A percentile compares a stretch with the other conserved stretches of the same genome.
Conservation (phyloP, 2,329 filamentous ascomycete species). For the Periconia sp. region DNA sequence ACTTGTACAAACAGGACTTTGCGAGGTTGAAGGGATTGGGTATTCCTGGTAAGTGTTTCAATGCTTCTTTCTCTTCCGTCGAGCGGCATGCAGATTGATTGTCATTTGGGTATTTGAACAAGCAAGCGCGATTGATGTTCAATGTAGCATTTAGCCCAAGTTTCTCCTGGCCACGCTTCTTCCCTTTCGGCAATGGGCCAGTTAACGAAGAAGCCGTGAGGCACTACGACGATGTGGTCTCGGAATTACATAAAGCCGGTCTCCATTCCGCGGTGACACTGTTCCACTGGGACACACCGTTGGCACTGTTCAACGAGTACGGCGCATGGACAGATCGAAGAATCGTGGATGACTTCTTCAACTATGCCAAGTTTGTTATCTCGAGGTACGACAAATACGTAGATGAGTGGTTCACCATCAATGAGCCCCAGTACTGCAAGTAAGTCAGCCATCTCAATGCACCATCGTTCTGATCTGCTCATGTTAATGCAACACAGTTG, state of each 20-base stretch:
- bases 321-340: constrained; percentile 44
- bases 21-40: constrained; percentile 40
- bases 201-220: constrained; percentile 39
- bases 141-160: constrained; percentile 34
- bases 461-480: too few species aligned
- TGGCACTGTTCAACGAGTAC: constrained; percentile 46
- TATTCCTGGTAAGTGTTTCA: constrained; percentile 18
- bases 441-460: neutral
- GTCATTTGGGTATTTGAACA: neutral
- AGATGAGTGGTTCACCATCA: constrained; percentile 46
- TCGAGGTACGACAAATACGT: constrained; percentile 44
- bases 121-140: neutral
- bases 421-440: constrained; percentile 51
- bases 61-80: neutral
- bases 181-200: constrained; percentile 42
- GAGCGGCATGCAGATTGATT: neutral
- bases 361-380: constrained; percentile 48
- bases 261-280: constrained; percentile 42
- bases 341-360: constrained; percentile 46
- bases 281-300: constrained; percentile 49
- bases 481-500: constrained; percentile 19
- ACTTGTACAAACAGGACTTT: constrained; percentile 48
- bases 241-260: constrained; percentile 37
- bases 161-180: constrained; percentile 44
- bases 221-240: constrained; percentile 46